phyloP scores from a whole-genome alignment of 495 filamentous ascomycete genomes.

The Cercophora sp. region DNA sequence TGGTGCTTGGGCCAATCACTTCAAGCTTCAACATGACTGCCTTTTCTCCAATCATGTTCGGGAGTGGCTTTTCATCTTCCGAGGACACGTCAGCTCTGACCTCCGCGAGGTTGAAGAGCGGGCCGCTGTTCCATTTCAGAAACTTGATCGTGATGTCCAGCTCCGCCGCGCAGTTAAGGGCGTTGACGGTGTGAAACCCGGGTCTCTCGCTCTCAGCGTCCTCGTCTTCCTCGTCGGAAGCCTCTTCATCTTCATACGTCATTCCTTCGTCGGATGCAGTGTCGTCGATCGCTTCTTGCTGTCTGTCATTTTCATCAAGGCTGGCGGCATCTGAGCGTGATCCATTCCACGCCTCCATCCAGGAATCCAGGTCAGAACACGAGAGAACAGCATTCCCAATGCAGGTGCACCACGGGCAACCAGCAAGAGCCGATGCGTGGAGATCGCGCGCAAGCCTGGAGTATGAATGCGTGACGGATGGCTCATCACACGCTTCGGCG shows the following conservation, averaged over 20 bases:
- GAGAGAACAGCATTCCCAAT: conserved; percentile 3
- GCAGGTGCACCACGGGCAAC: neutral
- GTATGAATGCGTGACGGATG: neutral
- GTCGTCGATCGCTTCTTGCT: neutral
- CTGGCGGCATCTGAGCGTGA: neutral
- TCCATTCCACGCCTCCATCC: conserved; percentile 2
- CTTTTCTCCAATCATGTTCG: neutral
- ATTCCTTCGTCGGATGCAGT: neutral
- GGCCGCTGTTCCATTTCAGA: neutral
- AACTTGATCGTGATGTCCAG: conserved; percentile 1
- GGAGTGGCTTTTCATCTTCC: neutral
- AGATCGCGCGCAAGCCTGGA: neutral
- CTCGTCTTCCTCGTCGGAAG: too few relatives aligned
- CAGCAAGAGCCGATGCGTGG: neutral
- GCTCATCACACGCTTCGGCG: neutral
- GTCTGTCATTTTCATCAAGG: neutral
- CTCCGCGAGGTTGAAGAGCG: neutral
- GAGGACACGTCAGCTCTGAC: neutral
- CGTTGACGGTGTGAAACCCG: neutral
- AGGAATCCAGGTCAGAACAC: neutral
- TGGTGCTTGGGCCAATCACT: neutral
- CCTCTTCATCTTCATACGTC: neutral
- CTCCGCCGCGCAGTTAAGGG: neutral
- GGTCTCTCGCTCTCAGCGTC: neutral
- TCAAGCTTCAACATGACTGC: conserved; percentile 3